Base-by-base conservation (phyloP, 306 rosid genomes). In the Ceratonia siliqua region DNA sequence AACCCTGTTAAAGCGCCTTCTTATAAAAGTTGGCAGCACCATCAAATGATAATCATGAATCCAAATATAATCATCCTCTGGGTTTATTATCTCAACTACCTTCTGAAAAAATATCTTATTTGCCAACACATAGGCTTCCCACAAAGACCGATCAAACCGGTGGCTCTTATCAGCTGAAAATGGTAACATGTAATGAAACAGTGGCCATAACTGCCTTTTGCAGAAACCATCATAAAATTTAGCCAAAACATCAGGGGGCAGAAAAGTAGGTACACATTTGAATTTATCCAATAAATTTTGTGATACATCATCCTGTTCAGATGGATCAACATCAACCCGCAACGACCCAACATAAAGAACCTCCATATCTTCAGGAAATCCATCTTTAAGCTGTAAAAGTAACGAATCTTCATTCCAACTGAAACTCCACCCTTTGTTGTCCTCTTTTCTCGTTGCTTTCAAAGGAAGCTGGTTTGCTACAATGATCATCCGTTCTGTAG, bases 21-120 rank as follows among this genome's bases (percentile, higher is more conserved):
- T 87, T 54, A 91, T 69, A 73, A 89, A 88, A 54, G 88, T 82
- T 3, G 97, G 97, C 41, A 89, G 80, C 84, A 89, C 97, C 97
- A 91, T 91, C 84, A 91, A 85, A 83, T 91, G 97, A 82, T 91
- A 91, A 82, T 91, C 97, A 75, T 91, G 94, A 80, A 91, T 87
- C 97, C 93, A 91, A 63, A 91, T 83, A 78, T 82, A 91, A 63
- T 88, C 93, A 77, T 88, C 93, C 75, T 86, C 94, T 1, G 94
- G 96, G 85, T 87, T 91, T 82, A 91, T 83, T 76, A 91, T 77
- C 84, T 91, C 97, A 62, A 89, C 90, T 42, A 91, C 84, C 78
- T 82, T 91, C 24, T 91, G 89, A 53, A 82, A 91, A 78, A 89
- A 91, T 46, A 87, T 73, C 70, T 91, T 89, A 85, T 91, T 91